Percentiles rank a stretch among this genome's conserved stretches.
Conservation (phyloP, 257 asterid species). For the Solanum okadae region DNA sequence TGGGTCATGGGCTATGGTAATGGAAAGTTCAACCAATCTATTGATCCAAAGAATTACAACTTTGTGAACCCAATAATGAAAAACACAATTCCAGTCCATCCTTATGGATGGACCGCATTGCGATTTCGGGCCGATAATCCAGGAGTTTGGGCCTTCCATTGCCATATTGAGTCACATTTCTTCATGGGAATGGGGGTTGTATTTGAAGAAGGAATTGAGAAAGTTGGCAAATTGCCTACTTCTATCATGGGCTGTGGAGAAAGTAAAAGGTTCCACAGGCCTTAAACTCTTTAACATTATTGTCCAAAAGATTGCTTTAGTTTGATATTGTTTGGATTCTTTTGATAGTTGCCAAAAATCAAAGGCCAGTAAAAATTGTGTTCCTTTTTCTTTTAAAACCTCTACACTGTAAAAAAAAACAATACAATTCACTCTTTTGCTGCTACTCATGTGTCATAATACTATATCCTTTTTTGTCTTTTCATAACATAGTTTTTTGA, state of each 20-base stretch:
- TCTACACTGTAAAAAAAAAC: neutral
- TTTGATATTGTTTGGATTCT: neutral
- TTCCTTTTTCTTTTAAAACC: neutral
- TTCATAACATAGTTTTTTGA: neutral
- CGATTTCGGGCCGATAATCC: conserved; percentile 85
- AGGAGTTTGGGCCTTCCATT: conserved; percentile 92
- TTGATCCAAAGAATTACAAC: conserved; percentile 47
- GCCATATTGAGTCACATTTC: conserved; percentile 94
- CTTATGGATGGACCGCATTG: conserved; percentile 86
- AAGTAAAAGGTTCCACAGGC: conserved; percentile 28
- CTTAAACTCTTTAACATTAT: conserved; percentile 12
- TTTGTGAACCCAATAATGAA: conserved; percentile 79
- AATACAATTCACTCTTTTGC: neutral
- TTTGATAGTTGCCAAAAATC: neutral
- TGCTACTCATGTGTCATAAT: neutral
- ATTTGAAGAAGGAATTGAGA: conserved; percentile 73
- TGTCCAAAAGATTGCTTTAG: neutral
- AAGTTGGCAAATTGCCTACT: conserved; percentile 54
- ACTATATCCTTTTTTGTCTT: neutral
- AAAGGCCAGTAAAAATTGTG: neutral
- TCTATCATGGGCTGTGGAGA: conserved; percentile 91
- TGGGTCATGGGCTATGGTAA: conserved; percentile 82
- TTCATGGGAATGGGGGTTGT: conserved; percentile 92
- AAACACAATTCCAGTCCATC: conserved; percentile 81
- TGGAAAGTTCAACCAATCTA: conserved; percentile 48